Evolutionary conservation across 2,329 filamentous ascomycete species (phyloP).

Genomic region (Blastomyces gilchristii): DNA sequence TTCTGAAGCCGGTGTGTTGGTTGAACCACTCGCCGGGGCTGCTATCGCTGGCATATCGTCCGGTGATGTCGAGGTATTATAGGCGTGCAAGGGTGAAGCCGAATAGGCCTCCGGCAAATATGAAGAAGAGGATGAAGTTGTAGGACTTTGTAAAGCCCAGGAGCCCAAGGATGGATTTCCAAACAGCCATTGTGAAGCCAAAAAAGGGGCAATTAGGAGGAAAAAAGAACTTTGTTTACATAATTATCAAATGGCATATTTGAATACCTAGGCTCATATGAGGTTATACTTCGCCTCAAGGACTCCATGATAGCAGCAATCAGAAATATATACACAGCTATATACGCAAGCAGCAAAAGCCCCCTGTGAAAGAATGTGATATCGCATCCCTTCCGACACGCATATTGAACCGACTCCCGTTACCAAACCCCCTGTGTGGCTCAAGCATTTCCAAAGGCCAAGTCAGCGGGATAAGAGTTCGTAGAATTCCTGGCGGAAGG

Average conservation of each 20-base stretch:
- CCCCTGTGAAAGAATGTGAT: not conserved
- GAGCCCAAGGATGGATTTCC: not conserved
- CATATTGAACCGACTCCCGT: not conserved
- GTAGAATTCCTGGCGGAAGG: not conserved
- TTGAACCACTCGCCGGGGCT: conserved; percentile 39
- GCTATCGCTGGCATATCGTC: conserved; percentile 17
- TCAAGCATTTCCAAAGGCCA: not conserved
- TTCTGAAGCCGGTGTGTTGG: conserved; percentile 27
- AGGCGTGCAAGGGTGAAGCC: conserved; percentile 43
- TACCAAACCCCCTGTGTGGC: not conserved
- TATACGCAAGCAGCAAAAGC: not conserved
- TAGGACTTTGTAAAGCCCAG: conserved; percentile 49
- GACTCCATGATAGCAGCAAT: not conserved
- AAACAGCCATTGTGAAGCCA: conserved; percentile 15
- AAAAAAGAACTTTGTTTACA: not conserved
- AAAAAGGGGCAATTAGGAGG: not conserved
- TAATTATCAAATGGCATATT: not conserved
- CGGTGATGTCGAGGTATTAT: conserved; percentile 40
- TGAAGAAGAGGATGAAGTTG: conserved; percentile 46
- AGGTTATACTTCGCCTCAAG: not conserved
- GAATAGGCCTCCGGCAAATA: conserved; percentile 39
- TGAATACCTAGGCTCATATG: not conserved
- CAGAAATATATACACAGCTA: not conserved
- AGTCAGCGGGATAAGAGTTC: not conserved
- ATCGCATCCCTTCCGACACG: not conserved